These are phyloP conservation scores for Vitis rupestris DNA, from an alignment of 164 flowering plant genomes.

Conservation along the genomic window DNA sequence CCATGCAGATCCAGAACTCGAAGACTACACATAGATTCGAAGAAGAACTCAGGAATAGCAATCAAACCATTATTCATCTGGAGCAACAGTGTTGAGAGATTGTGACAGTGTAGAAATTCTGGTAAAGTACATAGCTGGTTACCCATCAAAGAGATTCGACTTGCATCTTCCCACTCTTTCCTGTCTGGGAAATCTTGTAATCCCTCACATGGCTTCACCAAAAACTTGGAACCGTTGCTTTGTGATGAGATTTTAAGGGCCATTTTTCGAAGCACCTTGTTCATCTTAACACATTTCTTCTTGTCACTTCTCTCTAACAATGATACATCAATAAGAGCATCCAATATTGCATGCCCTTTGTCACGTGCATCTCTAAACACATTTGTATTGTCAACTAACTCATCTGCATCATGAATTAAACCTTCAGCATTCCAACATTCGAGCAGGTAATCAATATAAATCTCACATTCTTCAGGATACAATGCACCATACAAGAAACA, in stretches of 20 bases:
- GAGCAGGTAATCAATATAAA: neutral
- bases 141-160: neutral
- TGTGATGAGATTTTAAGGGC: neutral
- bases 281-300: neutral
- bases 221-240: neutral
- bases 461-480: neutral
- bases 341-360: neutral
- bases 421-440: neutral
- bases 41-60: slow-evolving; percentile 19
- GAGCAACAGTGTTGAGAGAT: slow-evolving; percentile 21
- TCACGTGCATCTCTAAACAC: neutral
- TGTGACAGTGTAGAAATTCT: slow-evolving; percentile 11
- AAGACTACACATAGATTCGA: slow-evolving; percentile 17
- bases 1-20: slow-evolving; percentile 20
- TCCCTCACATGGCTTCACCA: neutral
- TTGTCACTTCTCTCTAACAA: neutral
- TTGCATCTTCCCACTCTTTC: neutral
- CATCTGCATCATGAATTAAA: neutral
- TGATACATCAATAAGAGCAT: neutral
- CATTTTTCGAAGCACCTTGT: neutral
- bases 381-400: neutral
- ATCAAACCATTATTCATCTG: slow-evolving; percentile 10
- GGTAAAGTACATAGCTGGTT: neutral
- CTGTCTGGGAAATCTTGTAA: neutral
- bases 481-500: neutral